A percentile compares a stretch with the other conserved stretches of the same genome.
phyloP scores from a whole-genome alignment of 73 alveolate genomes.

The Uronychia setigera region DNA sequence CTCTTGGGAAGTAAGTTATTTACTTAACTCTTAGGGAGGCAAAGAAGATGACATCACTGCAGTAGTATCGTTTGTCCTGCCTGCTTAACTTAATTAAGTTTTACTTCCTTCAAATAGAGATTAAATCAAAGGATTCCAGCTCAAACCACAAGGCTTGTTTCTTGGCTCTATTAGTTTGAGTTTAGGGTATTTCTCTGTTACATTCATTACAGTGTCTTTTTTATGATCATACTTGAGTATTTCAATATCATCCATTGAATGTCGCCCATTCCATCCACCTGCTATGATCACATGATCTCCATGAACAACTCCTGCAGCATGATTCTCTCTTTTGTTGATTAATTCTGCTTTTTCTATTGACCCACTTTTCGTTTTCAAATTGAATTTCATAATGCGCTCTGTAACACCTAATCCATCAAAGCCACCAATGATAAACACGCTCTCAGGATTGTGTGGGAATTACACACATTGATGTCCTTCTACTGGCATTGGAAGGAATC shows the following conservation, averaged over 20 bases:
- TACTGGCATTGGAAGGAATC: too few species aligned
- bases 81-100: too few species aligned
- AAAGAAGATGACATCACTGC: conserved; percentile 66
- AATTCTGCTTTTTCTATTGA: not conserved
- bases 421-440: conserved; percentile 31
- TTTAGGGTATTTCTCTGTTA: not conserved
- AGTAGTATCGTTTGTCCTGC: conserved; percentile 31
- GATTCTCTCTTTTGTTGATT: conserved; percentile 2
- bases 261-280: conserved; percentile 33
- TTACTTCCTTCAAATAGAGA: too few species aligned
- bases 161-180: too few species aligned
- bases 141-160: too few species aligned
- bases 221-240: not conserved
- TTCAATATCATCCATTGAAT: conserved; percentile 13
- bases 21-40: conserved; percentile 26
- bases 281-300: not conserved
- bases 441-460: too few species aligned
- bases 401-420: conserved; percentile 20
- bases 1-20: conserved; percentile 44
- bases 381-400: conserved; percentile 14
- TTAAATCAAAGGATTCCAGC: too few species aligned
- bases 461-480: too few species aligned
- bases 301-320: not conserved
- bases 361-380: conserved; percentile 1
- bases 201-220: not conserved